phyloP scores from a whole-genome alignment of 2,329 filamentous ascomycete genomes.

The Fusarium napiforme region DNA sequence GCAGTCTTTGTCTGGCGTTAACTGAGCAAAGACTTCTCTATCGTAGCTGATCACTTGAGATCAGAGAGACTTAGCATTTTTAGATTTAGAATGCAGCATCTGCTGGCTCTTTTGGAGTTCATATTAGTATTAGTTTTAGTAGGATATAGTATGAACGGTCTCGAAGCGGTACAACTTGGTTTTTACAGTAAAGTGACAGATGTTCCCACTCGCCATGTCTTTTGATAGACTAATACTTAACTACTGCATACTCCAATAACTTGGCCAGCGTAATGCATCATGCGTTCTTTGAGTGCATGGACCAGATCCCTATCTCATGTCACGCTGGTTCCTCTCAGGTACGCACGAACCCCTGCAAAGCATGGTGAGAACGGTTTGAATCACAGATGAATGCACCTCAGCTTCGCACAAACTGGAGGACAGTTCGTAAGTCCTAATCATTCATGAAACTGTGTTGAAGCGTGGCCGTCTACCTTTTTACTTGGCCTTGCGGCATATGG shows the following conservation, averaged over 20 bases:
- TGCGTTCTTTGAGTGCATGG: neutral
- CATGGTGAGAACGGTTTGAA: neutral
- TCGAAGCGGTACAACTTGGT: neutral
- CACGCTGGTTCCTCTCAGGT: neutral
- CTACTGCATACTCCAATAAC: neutral
- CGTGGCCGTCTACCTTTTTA: neutral
- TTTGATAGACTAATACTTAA: neutral
- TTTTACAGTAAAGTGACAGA: neutral
- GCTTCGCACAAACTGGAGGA: no score
- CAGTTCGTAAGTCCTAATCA: neutral
- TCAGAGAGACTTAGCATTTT: neutral
- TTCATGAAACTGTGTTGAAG: neutral
- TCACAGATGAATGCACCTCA: neutral
- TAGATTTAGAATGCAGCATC: neutral
- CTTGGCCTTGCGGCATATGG: neutral
- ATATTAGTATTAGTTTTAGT: neutral
- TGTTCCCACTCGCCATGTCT: neutral
- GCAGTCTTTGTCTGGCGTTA: constrained; percentile 46
- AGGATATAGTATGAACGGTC: neutral
- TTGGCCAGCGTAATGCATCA: neutral
- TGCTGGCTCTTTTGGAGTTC: neutral
- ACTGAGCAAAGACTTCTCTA: neutral
- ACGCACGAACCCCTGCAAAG: neutral
- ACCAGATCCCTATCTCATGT: neutral
- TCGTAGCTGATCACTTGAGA: neutral